A percentile compares a stretch with the other conserved stretches of the same genome.
Conservation (phyloP, 805 yeast genomes). For the Wickerhamiella sorbophila region DNA sequence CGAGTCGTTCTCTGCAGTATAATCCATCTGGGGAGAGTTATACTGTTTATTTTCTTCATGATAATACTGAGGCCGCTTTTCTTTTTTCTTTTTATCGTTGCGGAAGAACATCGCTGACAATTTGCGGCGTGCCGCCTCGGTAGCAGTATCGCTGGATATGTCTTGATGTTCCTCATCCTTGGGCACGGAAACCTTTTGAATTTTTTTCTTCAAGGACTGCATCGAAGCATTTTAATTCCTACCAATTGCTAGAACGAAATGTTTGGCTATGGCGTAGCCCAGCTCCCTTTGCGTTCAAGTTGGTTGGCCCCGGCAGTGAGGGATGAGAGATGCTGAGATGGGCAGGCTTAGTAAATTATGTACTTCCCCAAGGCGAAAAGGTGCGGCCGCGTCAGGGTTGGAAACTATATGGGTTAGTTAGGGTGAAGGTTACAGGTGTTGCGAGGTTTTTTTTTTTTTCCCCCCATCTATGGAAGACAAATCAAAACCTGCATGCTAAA, state of each 20-base stretch:
- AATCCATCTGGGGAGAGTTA: background rate
- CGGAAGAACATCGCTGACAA: background rate
- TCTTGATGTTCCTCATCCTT: background rate
- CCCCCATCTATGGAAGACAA: too few relatives aligned
- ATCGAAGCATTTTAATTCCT: background rate
- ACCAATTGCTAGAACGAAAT: background rate
- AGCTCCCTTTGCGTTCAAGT: too few relatives aligned
- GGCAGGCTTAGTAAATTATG: too few relatives aligned
- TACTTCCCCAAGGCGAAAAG: too few relatives aligned
- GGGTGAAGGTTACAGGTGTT: too few relatives aligned
- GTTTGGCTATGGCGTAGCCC: too few relatives aligned
- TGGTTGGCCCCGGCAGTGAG: too few relatives aligned
- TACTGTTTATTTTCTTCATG: background rate
- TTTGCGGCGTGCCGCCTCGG: background rate
- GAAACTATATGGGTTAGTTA: too few relatives aligned
- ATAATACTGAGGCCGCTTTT: background rate
- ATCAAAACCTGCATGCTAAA: too few relatives aligned
- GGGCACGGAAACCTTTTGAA: background rate
- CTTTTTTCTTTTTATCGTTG: background rate
- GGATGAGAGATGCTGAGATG: too few relatives aligned
- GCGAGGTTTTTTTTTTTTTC: too few relatives aligned
- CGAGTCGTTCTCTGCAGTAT: background rate
- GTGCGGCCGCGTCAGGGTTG: too few relatives aligned
- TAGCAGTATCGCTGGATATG: background rate
- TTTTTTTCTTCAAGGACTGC: conserved; percentile 2